These are phyloP conservation scores for Brassica balearica DNA, from an alignment of 441 rosid species.

Conservation along the genomic window DNA sequence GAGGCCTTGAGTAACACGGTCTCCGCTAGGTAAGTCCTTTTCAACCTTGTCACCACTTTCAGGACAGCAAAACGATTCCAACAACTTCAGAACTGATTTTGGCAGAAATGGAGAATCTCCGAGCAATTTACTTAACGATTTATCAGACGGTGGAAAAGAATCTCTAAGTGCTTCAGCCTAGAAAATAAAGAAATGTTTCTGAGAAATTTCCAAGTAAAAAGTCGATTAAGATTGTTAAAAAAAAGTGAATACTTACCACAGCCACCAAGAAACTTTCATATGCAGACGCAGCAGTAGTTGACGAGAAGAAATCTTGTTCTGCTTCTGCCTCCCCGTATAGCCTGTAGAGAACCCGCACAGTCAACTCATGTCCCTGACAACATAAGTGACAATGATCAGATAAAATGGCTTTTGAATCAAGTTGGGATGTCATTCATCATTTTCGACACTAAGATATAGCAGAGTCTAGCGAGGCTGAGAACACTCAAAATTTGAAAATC, in stretches of 20 bases:
- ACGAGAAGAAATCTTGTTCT: slow-evolving; percentile 93
- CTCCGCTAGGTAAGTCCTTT: slow-evolving; percentile 79
- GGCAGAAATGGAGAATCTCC: slow-evolving; percentile 96
- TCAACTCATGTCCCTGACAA: slow-evolving; percentile 99
- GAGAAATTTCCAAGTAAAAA: slow-evolving; percentile 31
- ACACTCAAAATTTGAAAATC: slow-evolving; percentile 4
- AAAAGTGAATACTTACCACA: slow-evolving; percentile 67
- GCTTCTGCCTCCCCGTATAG: slow-evolving; percentile 96
- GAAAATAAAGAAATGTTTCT: slow-evolving; percentile 42
- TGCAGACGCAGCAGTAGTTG: slow-evolving; percentile 88
- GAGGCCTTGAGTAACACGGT: slow-evolving; percentile 98
- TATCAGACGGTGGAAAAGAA: slow-evolving; percentile 97
- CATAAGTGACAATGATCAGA: slow-evolving; percentile 42
- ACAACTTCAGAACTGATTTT: slow-evolving; percentile 76
- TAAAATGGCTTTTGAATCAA: slow-evolving; percentile 17
- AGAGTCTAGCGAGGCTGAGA: slow-evolving; percentile 5
- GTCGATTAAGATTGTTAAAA: slow-evolving; percentile 25
- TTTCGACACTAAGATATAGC: slow-evolving; percentile 1
- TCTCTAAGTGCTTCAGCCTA: slow-evolving; percentile 97
- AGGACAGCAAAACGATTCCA: slow-evolving; percentile 89
- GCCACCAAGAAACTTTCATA: slow-evolving; percentile 80
- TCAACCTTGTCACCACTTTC: slow-evolving; percentile 64
- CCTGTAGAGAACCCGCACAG: slow-evolving; percentile 96
- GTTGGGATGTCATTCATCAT: slow-evolving; percentile 16
- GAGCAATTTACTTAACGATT: slow-evolving; percentile 92